Percentiles rank a stretch among this genome's conserved stretches.
phyloP scores from a whole-genome alignment of 768 basidiomycete species.

The Hygrophorus russula region DNA sequence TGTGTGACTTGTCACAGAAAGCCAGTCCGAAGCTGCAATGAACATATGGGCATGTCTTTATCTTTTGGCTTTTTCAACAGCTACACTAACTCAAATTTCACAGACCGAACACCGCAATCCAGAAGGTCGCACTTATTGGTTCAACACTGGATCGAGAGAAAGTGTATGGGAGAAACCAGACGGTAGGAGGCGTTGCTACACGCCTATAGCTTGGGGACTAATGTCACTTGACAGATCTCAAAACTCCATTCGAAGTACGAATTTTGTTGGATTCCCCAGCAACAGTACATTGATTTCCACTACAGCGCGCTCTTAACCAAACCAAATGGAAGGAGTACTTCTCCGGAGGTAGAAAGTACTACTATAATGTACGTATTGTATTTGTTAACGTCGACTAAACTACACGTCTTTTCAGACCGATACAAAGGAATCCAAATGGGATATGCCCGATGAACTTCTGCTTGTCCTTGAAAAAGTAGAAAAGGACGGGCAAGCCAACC shows the following conservation, averaged over 20 bases:
- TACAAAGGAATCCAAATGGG: conserved; percentile 94
- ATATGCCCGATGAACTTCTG: conserved; percentile 87
- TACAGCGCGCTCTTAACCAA: conserved; percentile 72
- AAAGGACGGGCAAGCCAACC: conserved; percentile 47
- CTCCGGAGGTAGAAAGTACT: conserved; percentile 84
- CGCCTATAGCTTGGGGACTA: conserved; percentile 4
- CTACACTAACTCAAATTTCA: not conserved
- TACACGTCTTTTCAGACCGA: conserved; percentile 41
- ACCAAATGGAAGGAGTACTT: conserved; percentile 98
- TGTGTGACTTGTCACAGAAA: too few relatives aligned
- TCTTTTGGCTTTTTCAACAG: too few relatives aligned
- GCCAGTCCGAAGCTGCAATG: too few relatives aligned
- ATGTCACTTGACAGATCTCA: conserved; percentile 46
- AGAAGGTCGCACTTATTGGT: conserved; percentile 98
- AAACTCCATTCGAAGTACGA: conserved; percentile 82
- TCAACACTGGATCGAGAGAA: conserved; percentile 76
- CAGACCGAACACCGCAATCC: conserved; percentile 92
- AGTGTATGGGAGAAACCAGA: conserved; percentile 99
- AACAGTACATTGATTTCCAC: conserved; percentile 9
- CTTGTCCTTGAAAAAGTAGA: conserved; percentile 80
- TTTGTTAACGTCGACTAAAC: not conserved
- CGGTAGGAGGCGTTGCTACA: conserved; percentile 35
- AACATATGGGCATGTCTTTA: conserved; percentile 23
- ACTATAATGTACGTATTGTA: conserved; percentile 56
- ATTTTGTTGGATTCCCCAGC: conserved; percentile 3